Evolutionary conservation across 768 basidiomycete genomes (phyloP), one percentile per base, ranked within the genome.

Genomic region (Rickenella mellea): DNA sequence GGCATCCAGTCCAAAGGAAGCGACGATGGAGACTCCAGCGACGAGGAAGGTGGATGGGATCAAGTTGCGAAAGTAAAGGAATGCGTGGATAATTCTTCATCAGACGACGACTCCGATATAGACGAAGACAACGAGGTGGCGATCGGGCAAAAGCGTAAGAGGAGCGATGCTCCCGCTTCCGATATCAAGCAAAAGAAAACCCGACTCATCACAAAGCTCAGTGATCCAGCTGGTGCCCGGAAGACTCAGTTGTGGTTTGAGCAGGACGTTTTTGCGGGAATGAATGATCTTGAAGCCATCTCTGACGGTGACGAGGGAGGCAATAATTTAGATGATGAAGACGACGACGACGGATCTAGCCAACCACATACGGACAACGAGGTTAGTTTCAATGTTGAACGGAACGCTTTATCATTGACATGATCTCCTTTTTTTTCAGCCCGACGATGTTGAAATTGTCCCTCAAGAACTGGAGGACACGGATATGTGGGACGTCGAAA

Each of bases 221-320:
- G 67, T 17, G 60, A 57, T 27, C 62, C 67, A 0, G 56, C 61
- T 46, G 42, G 51, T 14, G 51, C 56, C 1, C 55, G 63, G 11
- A 54, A 56, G 10, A 78, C 91, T 2, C 74, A 83, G 51, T 58
- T 97, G n/a, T 99, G 96, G 96, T 99, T 97, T 64, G 82, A 85
- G 49, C 94, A 96, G 61, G 83, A 85, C 39, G 62, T 96, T 32
- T 99, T 99, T 69, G 56, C 71, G 2, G 59, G 76, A 6, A 76
- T 73, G 24, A 41, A 66, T 31, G 71, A 57, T 5, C 55, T 69
- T 26, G 58, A 58, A 8, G 65, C 68, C 30, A 64, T 64, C 15
- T 52, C 58, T 15, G 53, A 51, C 8, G 58, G 49, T 6, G 58
- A 55, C 5, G 56, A 55, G 25, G 56, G 56, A 14, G 49, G 55